Evolutionary conservation across 495 filamentous ascomycete genomes (phyloP), one percentile per base, ranked within the genome.

Genomic region (Symbiotaphrina buchneri): DNA sequence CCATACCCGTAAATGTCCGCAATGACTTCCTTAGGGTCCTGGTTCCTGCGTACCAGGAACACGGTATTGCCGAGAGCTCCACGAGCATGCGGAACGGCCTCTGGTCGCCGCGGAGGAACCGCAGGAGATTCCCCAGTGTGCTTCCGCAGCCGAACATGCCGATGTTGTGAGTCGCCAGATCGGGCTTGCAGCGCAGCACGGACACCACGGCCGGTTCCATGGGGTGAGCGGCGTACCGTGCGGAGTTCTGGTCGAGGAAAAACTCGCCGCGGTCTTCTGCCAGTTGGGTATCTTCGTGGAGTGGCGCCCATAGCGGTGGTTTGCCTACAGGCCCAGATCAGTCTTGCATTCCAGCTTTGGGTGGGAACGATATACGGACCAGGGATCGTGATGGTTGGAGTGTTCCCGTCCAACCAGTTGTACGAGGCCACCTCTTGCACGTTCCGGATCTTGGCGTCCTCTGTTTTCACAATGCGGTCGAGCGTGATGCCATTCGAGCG

Each of bases 141-240:
- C 65, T 75, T 3, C 52, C 47, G 35, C 74, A 79, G 0, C 52
- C 66, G 18, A 78, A 47, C 15, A 79, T 45, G 34, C 78, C 68
- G n/a, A 76, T 32, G 6, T 39, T 31, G 4, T 37, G 28, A 10
- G 54, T 41, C 0, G 48, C 19, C 20, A 59, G 56, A 2, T 54
- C 41, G 2, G 52, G 47, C 0, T 56, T 25, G 3, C 45, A 31
- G 2, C 13, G 36, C 4, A 62, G 32, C 0, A 68, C 31, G 1
- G 65, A 49, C 35, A 47, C 46, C 4, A 78, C 52, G 3, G 60
- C 56, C 1, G 74, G 71, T 39, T 73, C 62, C 7, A 68, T 45
- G 0, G 71, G 71, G 36, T 70, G 53, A 0, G 38, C 37, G 5
- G 68, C 56, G 39, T 57, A 68, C 1, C 49, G 51, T 4, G 68